A percentile compares a stretch with the other conserved stretches of the same genome.
Conservation (phyloP, 441 rosid species). For the Jatropha podagrica region DNA sequence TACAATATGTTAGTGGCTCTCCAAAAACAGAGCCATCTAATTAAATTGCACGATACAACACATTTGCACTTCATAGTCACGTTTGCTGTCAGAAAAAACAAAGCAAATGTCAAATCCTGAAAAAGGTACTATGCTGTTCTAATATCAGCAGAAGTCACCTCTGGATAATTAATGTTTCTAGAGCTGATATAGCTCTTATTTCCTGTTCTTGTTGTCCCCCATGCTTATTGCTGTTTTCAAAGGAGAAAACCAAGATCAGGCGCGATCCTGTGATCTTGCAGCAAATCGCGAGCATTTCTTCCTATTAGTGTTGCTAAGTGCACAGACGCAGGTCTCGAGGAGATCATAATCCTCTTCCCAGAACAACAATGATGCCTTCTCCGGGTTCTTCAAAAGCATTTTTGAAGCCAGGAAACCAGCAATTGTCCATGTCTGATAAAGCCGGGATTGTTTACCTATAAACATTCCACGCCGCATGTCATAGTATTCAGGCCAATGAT, state of each 20-base stretch:
- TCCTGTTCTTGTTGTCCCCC: neutral
- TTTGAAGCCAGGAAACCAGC: conserved; percentile 58
- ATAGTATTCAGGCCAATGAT: conserved; percentile 60
- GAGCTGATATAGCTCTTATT: neutral
- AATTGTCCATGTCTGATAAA: conserved; percentile 57
- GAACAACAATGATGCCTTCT: conserved; percentile 39
- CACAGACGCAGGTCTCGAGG: conserved; percentile 79
- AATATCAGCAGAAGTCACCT: neutral
- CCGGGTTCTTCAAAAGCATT: conserved; percentile 45
- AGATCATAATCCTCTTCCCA: conserved; percentile 58
- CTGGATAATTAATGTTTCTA: neutral
- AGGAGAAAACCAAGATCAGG: conserved; percentile 3
- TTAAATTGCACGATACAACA: neutral
- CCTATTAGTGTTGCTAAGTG: conserved; percentile 48
- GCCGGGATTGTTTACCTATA: conserved; percentile 49
- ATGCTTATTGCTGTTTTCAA: neutral
- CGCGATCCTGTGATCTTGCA: conserved; percentile 34
- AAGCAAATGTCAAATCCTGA: neutral
- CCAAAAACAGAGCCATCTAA: conserved; percentile 27
- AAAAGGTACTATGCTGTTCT: neutral
- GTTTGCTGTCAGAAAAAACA: conserved; percentile 3
- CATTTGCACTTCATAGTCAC: neutral
- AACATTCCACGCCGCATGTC: conserved; percentile 48
- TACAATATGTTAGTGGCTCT: conserved; percentile 18
- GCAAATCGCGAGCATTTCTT: conserved; percentile 66